Conservation (phyloP, 2,329 filamentous ascomycete genomes). For the Penicillium sp. region DNA sequence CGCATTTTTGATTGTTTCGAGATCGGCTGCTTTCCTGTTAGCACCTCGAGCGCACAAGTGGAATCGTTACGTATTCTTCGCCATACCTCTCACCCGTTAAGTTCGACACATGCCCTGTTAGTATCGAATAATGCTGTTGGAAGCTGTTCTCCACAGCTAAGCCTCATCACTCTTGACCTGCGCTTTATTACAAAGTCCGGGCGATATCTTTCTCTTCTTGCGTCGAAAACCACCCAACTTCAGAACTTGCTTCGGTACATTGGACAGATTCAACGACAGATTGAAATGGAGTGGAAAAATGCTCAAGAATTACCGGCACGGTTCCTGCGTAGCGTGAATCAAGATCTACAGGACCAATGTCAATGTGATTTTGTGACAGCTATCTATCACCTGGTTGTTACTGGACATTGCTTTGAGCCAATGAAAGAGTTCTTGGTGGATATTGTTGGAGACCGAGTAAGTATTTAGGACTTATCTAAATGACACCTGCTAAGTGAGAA, state of each 20-base stretch:
- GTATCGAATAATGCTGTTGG: conserved; percentile 43
- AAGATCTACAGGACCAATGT: conserved; percentile 70
- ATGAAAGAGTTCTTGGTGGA: conserved; percentile 89
- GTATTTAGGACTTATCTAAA: conserved; percentile 28
- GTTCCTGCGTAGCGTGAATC: conserved; percentile 78
- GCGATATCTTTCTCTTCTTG: conserved; percentile 79
- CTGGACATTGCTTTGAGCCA: conserved; percentile 74
- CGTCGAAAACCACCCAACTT: conserved; percentile 83
- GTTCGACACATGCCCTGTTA: conserved; percentile 79
- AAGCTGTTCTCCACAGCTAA: conserved; percentile 48
- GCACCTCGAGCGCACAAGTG: conserved; percentile 43
- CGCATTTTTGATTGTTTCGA: conserved; percentile 86
- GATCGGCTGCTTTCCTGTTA: conserved; percentile 63
- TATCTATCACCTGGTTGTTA: conserved; percentile 81
- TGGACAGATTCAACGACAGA: conserved; percentile 76
- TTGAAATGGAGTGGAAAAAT: conserved; percentile 81
- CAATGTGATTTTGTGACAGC: conserved; percentile 72
- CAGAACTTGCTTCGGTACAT: conserved; percentile 88
- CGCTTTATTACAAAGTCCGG: conserved; percentile 75
- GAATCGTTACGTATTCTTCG: conserved; percentile 49
- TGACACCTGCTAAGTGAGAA: background rate
- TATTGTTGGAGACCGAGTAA: conserved; percentile 75
- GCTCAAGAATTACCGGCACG: conserved; percentile 76
- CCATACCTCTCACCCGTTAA: conserved; percentile 73
- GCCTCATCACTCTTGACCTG: conserved; percentile 79